Percentiles rank a stretch among this genome's conserved stretches.
Conservation (phyloP, 805 yeast genomes). For the Saccharomyces kudriavzevii region DNA sequence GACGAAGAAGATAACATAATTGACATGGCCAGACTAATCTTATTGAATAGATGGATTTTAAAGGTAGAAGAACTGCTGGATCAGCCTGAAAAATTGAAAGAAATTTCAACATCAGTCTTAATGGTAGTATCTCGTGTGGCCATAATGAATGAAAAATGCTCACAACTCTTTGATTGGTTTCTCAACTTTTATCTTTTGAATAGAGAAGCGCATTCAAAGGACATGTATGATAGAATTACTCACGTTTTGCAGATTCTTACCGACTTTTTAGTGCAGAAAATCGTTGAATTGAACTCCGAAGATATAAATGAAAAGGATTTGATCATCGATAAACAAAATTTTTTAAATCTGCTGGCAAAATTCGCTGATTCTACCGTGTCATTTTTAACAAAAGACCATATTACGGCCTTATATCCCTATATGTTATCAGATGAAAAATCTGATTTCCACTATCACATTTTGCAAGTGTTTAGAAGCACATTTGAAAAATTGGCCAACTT, state of each 20-base stretch:
- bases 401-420: slow-evolving; percentile 57
- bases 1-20: slow-evolving; percentile 61
- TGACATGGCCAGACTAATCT: slow-evolving; percentile 33
- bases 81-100: slow-evolving; percentile 8
- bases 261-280: slow-evolving; percentile 20
- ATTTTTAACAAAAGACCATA: slow-evolving; percentile 58
- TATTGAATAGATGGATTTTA: slow-evolving; percentile 35
- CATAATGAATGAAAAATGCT: slow-evolving; percentile 32
- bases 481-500: slow-evolving; percentile 39
- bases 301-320: slow-evolving; percentile 14
- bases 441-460: slow-evolving; percentile 37
- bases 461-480: slow-evolving; percentile 46
- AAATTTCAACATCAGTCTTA: slow-evolving; percentile 7
- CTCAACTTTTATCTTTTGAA: slow-evolving; percentile 38
- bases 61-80: slow-evolving; percentile 5
- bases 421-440: slow-evolving; percentile 43
- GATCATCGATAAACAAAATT: neutral
- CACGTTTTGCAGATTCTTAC: slow-evolving; percentile 13
- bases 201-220: slow-evolving; percentile 14
- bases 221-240: slow-evolving; percentile 5
- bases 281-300: slow-evolving; percentile 25
- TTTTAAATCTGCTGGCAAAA: slow-evolving; percentile 38
- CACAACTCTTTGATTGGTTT: slow-evolving; percentile 41
- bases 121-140: slow-evolving; percentile 36
- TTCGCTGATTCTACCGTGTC: slow-evolving; percentile 46